These are phyloP conservation scores for Boletus coffeatus DNA, from an alignment of 1,284 basidiomycete genomes.

Conservation along the genomic window DNA sequence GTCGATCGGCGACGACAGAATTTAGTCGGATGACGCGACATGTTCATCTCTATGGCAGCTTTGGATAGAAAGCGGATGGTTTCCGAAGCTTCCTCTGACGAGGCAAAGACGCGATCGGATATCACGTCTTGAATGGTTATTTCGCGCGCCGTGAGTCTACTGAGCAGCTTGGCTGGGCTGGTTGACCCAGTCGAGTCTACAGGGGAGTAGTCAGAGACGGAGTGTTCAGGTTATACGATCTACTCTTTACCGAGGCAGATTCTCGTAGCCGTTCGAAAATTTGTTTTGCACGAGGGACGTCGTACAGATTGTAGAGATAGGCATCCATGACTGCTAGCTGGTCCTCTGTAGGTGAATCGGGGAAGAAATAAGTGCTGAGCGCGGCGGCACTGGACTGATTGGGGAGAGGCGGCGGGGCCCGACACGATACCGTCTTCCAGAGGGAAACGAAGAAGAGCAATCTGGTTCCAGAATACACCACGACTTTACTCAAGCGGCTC, in stretches of 20 bases:
- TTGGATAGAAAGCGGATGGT: constrained; percentile 52
- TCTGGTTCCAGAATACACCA: no score
- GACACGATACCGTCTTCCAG: no score
- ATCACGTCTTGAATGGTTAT: constrained; percentile 52
- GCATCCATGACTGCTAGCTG: constrained; percentile 72
- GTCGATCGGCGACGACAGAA: no score
- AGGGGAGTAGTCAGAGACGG: constrained; percentile 7
- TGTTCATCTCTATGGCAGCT: constrained; percentile 52
- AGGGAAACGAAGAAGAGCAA: no score
- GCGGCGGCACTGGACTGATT: constrained; percentile 32
- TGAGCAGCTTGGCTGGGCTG: constrained; percentile 37
- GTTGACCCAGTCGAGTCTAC: constrained; percentile 33
- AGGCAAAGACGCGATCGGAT: constrained; percentile 49
- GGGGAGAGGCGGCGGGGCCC: constrained; percentile 40
- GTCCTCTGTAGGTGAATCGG: constrained; percentile 61
- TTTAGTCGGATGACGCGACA: constrained; percentile 25
- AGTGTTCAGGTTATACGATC: not conserved
- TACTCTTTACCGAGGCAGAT: constrained; percentile 46
- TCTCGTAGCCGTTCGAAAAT: constrained; percentile 59
- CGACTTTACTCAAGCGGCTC: no score
- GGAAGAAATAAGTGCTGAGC: constrained; percentile 54
- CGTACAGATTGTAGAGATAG: constrained; percentile 66
- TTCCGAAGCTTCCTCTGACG: constrained; percentile 49
- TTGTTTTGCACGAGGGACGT: constrained; percentile 63
- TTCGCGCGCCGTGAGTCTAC: constrained; percentile 42